phyloP scores from a whole-genome alignment of 192 early-diverging fungal species.

The Backusella sp. region DNA sequence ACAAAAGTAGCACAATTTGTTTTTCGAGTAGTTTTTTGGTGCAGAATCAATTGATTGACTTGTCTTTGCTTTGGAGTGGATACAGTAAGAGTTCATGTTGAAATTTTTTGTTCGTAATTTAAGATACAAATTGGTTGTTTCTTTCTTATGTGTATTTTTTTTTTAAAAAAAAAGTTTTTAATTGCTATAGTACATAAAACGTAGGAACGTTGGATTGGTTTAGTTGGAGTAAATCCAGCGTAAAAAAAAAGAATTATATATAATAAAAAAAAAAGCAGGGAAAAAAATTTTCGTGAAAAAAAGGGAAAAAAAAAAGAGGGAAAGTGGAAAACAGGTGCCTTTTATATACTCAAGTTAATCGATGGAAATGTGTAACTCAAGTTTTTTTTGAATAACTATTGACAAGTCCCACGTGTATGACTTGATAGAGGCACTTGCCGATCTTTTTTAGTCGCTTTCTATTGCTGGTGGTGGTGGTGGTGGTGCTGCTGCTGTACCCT shows the following conservation, averaged over 20 bases:
- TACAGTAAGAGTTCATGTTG: background rate
- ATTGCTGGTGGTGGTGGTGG: too few species aligned
- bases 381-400: background rate
- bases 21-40: background rate
- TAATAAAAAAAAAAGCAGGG: background rate
- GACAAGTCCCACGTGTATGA: conserved; percentile 2
- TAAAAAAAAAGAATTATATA: background rate
- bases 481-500: background rate
- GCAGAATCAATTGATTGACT: background rate
- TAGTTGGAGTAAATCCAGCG: conserved; percentile 4
- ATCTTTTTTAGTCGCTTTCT: background rate
- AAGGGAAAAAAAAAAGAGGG: background rate
- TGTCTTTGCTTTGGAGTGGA: background rate
- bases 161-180: background rate
- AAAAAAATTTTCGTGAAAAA: background rate
- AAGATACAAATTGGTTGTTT: background rate
- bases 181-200: conserved; percentile 6
- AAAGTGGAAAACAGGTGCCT: background rate
- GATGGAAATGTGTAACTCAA: conserved; percentile 2
- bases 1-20: conserved; percentile 24
- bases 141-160: background rate
- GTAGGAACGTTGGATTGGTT: background rate
- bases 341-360: conserved; percentile 1
- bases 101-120: background rate
- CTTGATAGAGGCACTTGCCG: conserved; percentile 1